Evolutionary conservation across 805 yeast species (phyloP), one percentile per base, ranked within the genome.

Genomic region (Candida corydali): DNA sequence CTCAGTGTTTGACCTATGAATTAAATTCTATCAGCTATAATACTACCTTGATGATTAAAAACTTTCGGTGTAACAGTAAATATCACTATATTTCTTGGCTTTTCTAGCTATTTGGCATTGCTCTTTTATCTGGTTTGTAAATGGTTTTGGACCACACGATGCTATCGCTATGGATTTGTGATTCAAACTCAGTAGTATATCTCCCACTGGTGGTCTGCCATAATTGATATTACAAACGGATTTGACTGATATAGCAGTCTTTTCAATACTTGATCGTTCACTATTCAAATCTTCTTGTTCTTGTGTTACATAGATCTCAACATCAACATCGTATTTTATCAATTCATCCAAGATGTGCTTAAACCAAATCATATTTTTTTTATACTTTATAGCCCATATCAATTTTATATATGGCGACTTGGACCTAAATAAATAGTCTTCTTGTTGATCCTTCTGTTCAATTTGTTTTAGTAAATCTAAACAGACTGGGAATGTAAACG

Each of bases 401-500:
- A 70, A 42, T n/a, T 52, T 49, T 11, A 69, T 47, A 5, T 29
- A 29, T 1, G 61, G 40, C 11, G 36, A 30, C 5, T 36, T 33
- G 2, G 70, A 66, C 20, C 73, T 52, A 28, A 51, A 49, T 26
- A 63, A 44, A 42, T 31, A 63, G 38, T 68, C 73, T 5, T 46
- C 50, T 1, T 30, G 49, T 1, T 36, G 39, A 14, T 63, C 58
- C 37, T 59, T 50, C 10, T 26, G 22, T 32, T 54, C 41, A 14
- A 65, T 50, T 6, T 55, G 46, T 27, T 55, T 41, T 16, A 70
- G 43, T 28, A 69, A 50, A 30, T 66, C 69, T 25, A 71, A 48
- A 6, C 72, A 69, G 1, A 69, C 61, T 2, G 77, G 76, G 34
- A 72, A 58, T 2, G 63, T 56, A 47, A 65, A 70, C 1, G 76